Evolutionary conservation across 139 green algal species (phyloP), one percentile per base, ranked within the genome.

Genomic region (Coelastrella sp.): DNA sequence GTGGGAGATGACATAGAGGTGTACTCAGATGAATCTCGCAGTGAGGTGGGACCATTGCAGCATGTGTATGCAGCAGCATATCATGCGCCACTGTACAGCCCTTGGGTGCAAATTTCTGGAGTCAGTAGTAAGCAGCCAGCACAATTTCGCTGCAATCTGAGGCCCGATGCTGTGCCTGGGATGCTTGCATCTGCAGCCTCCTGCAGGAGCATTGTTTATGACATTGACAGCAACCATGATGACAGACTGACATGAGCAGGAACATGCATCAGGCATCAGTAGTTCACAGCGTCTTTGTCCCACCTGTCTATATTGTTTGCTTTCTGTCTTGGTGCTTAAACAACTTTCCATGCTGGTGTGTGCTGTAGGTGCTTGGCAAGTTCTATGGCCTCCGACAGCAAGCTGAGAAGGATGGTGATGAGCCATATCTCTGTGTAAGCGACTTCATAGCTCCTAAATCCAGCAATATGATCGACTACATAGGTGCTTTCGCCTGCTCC

Each of bases 401-500:
- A 94, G 97, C 97, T 19, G 98, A 99, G 95, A 98, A 98, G 92
- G 95, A 96, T 82, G n/a, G 6, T 7, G 87, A 91, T 68, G 84
- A 94, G 61, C 94, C 96, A 0, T 99, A 99, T 95, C 92, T 96
- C 80, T 99, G 96, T 86, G 82, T 99, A 14, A 96, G 94, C n/a
- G 98, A 99, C 94, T 99, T 99, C 86, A 94, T 99, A 20, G 98
- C 98, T 0, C 98, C 98, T 10, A 96, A 96, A 80, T 94, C 91
- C 58, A 96, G 88, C 17, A 97, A 96, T 75, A 87, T 99, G 76
- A 87, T 90, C 17, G 98, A 99, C 94, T 99, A 99, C 94, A 75
- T 99, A 3, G 98, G 98, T 81, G 97, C 98, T 93, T 99, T 99
- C 93, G 97, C 96, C 22, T 98, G 97, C 80, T 95, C 88, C 3